A percentile compares a stretch with the other conserved stretches of the same genome.
Conservation (phyloP, 495 filamentous ascomycete species). For the Penicillium mononematosum region DNA sequence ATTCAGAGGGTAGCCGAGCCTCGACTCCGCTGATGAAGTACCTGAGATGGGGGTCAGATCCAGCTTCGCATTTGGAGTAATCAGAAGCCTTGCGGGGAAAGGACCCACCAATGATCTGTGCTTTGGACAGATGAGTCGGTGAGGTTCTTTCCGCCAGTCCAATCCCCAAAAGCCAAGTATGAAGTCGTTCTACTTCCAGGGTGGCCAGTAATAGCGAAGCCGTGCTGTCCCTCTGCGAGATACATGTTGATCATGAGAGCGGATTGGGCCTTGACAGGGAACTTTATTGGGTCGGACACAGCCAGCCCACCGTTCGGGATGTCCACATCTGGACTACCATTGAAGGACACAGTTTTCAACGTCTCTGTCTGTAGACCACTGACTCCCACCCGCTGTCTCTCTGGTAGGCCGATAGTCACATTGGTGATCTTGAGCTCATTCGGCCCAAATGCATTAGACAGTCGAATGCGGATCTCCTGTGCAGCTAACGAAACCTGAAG, state of each 20-base stretch:
- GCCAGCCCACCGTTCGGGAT: conserved; percentile 59
- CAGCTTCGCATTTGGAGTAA: background rate
- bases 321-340: conserved; percentile 46
- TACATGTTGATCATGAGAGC: conserved; percentile 61
- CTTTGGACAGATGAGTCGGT: conserved; percentile 32
- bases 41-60: conserved; percentile 34
- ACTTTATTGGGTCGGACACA: conserved; percentile 63
- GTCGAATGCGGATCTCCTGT: conserved; percentile 56
- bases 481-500: conserved; percentile 55
- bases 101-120: conserved; percentile 32
- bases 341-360: conserved; percentile 51
- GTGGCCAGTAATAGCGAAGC: conserved; percentile 60
- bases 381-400: conserved; percentile 49
- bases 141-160: conserved; percentile 46
- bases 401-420: conserved; percentile 56
- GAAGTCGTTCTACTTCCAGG: conserved; percentile 67
- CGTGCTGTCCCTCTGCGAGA: conserved; percentile 54
- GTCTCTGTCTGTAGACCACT: conserved; percentile 15
- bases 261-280: conserved; percentile 45
- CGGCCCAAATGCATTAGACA: conserved; percentile 67
- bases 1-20: conserved; percentile 47
- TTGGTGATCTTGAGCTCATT: conserved; percentile 60
- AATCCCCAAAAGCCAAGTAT: conserved; percentile 56
- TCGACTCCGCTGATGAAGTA: conserved; percentile 62
- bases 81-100: background rate